These are phyloP conservation scores for Cyberlindnera meyerae DNA, from an alignment of 805 yeast genomes.

Conservation along the genomic window DNA sequence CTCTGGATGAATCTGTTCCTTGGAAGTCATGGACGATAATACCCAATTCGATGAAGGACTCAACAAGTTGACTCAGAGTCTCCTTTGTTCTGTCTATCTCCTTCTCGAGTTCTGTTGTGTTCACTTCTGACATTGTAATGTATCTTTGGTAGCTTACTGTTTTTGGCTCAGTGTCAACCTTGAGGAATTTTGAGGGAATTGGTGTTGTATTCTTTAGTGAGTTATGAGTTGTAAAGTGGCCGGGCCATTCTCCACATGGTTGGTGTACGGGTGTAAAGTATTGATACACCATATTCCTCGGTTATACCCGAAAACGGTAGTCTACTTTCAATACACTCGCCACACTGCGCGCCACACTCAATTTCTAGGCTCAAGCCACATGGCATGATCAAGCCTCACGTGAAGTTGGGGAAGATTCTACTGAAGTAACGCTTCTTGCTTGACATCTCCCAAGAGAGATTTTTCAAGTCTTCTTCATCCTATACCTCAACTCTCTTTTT, in stretches of 20 bases:
- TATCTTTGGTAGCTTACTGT: slow-evolving; percentile 1
- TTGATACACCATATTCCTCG: too few relatives aligned
- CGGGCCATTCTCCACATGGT: too few relatives aligned
- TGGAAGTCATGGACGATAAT: slow-evolving; percentile 91
- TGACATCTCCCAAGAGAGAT: too few relatives aligned
- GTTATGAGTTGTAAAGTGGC: too few relatives aligned
- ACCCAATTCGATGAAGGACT: slow-evolving; percentile 83
- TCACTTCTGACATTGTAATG: slow-evolving; percentile 2
- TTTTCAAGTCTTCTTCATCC: too few relatives aligned
- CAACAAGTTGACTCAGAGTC: slow-evolving; percentile 50
- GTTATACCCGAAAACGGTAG: too few relatives aligned
- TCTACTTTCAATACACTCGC: not conserved
- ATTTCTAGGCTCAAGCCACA: slow-evolving; percentile 10
- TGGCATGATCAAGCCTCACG: slow-evolving; percentile 6
- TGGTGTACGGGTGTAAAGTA: too few relatives aligned
- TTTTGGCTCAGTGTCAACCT: too few relatives aligned
- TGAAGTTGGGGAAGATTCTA: slow-evolving; percentile 1
- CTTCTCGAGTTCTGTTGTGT: slow-evolving; percentile 19
- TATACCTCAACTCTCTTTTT: too few relatives aligned
- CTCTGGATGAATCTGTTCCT: slow-evolving; percentile 77
- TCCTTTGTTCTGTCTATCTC: slow-evolving; percentile 28
- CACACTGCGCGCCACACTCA: slow-evolving; percentile 1
- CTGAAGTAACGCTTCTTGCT: too few relatives aligned
- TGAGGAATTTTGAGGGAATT: too few relatives aligned
- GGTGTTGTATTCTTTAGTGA: not conserved